Conservation (phyloP, 176 grass and related monocot species). For the Secale cereale region DNA sequence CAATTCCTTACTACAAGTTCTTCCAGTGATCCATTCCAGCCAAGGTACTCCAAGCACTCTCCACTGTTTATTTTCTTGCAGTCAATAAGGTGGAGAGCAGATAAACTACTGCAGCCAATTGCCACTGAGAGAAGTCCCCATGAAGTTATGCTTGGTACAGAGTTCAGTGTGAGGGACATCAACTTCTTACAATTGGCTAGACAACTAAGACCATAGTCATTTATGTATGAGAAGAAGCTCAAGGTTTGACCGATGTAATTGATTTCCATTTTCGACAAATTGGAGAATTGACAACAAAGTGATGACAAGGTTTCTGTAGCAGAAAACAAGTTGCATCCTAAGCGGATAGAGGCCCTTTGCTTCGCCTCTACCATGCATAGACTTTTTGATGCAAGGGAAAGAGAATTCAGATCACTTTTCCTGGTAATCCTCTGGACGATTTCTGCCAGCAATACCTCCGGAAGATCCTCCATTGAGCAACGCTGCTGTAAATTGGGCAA, state of each 20-base stretch:
- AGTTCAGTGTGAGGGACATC: conserved; percentile 23
- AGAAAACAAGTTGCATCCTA: conserved; percentile 37
- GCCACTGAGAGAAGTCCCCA: conserved; percentile 13
- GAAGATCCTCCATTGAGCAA: too few species aligned
- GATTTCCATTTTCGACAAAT: conserved; percentile 51
- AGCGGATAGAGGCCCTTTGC: conserved; percentile 31
- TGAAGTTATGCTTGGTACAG: background rate
- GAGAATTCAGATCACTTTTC: background rate
- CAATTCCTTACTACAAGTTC: conserved; percentile 36
- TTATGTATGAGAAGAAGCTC: conserved; percentile 16
- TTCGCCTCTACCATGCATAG: conserved; percentile 34
- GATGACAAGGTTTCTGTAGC: conserved; percentile 38
- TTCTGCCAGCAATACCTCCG: too few species aligned
- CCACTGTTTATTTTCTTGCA: conserved; percentile 42
- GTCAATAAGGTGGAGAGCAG: conserved; percentile 36
- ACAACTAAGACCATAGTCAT: conserved; percentile 38
- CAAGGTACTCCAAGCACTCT: conserved; percentile 53
- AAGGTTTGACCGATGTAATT: conserved; percentile 22
- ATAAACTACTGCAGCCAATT: conserved; percentile 55
- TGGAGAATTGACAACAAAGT: conserved; percentile 36
- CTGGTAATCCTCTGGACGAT: too few species aligned
- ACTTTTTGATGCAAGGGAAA: conserved; percentile 45
- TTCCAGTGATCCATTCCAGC: conserved; percentile 34
- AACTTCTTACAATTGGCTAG: conserved; percentile 50
- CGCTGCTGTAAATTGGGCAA: background rate